phyloP scores from a whole-genome alignment of 2,329 filamentous ascomycete genomes.

The Dryadomyces quercivorus region DNA sequence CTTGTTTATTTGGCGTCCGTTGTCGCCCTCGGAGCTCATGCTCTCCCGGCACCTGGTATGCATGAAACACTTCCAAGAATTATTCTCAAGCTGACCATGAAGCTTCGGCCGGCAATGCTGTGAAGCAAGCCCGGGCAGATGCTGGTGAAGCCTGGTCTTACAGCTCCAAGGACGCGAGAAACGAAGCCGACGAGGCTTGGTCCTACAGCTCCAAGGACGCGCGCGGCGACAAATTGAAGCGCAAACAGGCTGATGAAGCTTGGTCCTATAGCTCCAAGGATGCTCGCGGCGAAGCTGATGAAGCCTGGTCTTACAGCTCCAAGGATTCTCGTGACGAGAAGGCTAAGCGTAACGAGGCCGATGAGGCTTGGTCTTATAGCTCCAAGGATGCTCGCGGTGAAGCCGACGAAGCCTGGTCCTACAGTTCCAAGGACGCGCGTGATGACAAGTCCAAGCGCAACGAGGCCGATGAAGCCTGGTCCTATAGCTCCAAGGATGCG shows the following conservation, averaged over 20 bases:
- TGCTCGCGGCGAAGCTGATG: background rate
- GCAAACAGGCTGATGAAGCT: background rate
- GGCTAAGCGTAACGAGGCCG: background rate
- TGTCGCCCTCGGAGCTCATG: background rate
- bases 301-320: background rate
- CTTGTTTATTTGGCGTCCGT: background rate
- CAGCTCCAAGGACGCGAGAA: background rate
- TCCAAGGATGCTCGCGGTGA: background rate
- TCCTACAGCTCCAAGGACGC: background rate
- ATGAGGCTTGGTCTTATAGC: background rate
- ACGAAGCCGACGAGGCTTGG: background rate
- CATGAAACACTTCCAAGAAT: background rate
- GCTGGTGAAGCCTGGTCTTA: background rate
- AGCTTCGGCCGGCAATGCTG: background rate
- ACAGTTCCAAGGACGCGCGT: background rate
- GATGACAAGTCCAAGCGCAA: background rate
- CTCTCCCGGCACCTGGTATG: background rate
- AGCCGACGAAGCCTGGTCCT: background rate
- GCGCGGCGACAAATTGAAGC: no score
- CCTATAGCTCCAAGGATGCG: background rate
- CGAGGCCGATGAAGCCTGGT: background rate
- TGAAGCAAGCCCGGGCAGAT: background rate
- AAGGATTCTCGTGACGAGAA: background rate
- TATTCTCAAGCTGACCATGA: background rate
- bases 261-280: background rate